phyloP scores from a whole-genome alignment of 495 filamentous ascomycete species.

The Hypomontagnella submonticulosa region DNA sequence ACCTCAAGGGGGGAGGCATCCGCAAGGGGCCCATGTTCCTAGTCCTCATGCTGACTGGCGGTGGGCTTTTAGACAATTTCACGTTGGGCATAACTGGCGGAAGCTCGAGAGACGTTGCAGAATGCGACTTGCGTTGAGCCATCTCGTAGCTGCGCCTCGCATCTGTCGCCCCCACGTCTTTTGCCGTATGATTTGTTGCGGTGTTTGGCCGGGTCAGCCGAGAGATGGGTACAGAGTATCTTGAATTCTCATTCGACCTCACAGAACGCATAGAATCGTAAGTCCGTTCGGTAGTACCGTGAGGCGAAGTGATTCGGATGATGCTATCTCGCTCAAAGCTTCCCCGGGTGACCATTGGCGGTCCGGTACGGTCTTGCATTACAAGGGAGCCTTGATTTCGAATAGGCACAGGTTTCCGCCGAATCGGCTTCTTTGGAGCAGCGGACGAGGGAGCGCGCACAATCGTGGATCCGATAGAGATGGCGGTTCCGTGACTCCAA shows the following conservation, averaged over 20 bases:
- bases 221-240: slow-evolving; percentile 14
- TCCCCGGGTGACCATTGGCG: neutral
- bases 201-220: slow-evolving; percentile 31
- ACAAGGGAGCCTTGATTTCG: slow-evolving; percentile 29
- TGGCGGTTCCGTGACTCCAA: slow-evolving; percentile 9
- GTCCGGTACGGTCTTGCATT: neutral
- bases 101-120: slow-evolving; percentile 36
- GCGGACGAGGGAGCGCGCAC: slow-evolving; percentile 43
- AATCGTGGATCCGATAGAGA: slow-evolving; percentile 42
- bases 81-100: slow-evolving; percentile 43
- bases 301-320: neutral
- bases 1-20: slow-evolving; percentile 53
- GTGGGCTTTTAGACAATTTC: slow-evolving; percentile 44
- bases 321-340: neutral
- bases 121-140: slow-evolving; percentile 13
- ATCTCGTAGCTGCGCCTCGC: slow-evolving; percentile 12
- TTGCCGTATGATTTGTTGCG: slow-evolving; percentile 32
- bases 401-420: slow-evolving; percentile 48
- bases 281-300: neutral
- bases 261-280: neutral
- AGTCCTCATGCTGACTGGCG: slow-evolving; percentile 51
- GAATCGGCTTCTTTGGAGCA: slow-evolving; percentile 50
- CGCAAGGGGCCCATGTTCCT: slow-evolving; percentile 50
- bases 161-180: slow-evolving; percentile 19
- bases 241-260: neutral